Evolutionary conservation across 345 rosid genomes (phyloP), one percentile per base, ranked within the genome.

Genomic region (Clausena lansium): DNA sequence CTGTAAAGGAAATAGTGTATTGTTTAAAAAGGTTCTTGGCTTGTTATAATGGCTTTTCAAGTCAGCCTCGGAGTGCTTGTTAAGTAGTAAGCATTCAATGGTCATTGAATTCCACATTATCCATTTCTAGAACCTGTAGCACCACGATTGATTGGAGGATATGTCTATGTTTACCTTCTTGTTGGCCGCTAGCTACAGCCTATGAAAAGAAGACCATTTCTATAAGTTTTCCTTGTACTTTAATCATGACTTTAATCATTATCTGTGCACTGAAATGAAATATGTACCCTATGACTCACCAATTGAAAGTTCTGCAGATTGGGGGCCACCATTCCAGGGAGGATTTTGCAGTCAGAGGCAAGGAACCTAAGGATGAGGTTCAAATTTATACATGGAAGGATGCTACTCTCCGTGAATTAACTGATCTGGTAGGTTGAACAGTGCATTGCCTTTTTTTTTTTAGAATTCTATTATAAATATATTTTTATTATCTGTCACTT

Each of bases 331-430:
- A 93, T 81, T 81, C 85, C 7, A 87, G 83, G 77, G 98, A 92
- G 84, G 97, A 95, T 41, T 95, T 90, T 89, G 94, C 97, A n/a
- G 91, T 89, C 70, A 91, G 98, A 81, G 97, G 99, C 83, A 93
- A 93, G 88, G 98, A 93, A 69, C 98, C 99, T 52, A 93, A 93
- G 77, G 95, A 92, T 76, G 98, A 94, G 88, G 99, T 93, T 84
- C 99, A 92, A 78, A 93, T 95, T 62, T 95, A 95, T 82, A 94
- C 98, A 4, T 95, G 99, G 97, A 95, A 92, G 82, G 97, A 95
- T 88, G 99, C 99, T 60, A 91, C 87, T 54, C 94, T 95, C 45
- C 93, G 95, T 0, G 95, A 95, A 86, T 78, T 91, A 81, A 93
- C 98, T 4, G 99, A 95, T 77, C 86, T 93, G 89, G 99, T 95